A percentile compares a stretch with the other conserved stretches of the same genome.
Evolutionary conservation across 176 grass and related monocot genomes (phyloP).

Genomic region (Oryza officinalis): DNA sequence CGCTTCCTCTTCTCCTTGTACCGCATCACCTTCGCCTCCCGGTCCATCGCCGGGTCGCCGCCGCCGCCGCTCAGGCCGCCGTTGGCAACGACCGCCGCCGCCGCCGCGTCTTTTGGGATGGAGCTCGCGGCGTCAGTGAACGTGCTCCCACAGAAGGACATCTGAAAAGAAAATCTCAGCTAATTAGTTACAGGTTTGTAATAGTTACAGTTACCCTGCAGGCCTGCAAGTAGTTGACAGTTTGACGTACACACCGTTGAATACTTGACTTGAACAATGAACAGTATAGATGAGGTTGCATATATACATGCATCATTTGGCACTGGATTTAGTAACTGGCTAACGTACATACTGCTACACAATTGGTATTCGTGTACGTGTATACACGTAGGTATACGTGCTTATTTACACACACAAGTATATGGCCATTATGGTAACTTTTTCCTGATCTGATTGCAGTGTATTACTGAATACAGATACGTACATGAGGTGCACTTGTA

Average conservation of each 20-base stretch:
- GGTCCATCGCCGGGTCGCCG: constrained; percentile 45
- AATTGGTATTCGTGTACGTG: too few species aligned
- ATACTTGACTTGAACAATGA: neutral
- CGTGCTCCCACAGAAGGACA: constrained; percentile 45
- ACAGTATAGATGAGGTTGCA: neutral
- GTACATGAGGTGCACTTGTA: neutral
- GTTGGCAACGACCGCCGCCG: neutral
- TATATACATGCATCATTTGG: neutral
- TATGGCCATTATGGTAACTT: neutral
- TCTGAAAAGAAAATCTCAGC: constrained; percentile 29
- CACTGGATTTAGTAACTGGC: neutral
- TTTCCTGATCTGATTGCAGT: neutral
- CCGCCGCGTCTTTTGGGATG: constrained; percentile 20
- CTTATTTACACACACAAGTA: neutral
- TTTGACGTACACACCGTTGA: neutral
- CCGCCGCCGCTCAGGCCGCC: neutral
- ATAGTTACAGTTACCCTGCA: too few species aligned
- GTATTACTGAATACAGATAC: neutral
- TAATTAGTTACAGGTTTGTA: neutral
- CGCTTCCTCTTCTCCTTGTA: constrained; percentile 93
- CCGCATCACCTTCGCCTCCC: constrained; percentile 82
- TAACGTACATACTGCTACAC: neutral
- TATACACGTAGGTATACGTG: neutral
- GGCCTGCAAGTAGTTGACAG: neutral
- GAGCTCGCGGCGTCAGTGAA: constrained; percentile 42